Percentiles rank a stretch among this genome's conserved stretches.
Evolutionary conservation across 192 early-diverging fungal species (phyloP).

Genomic region (Dissophora ornata): DNA sequence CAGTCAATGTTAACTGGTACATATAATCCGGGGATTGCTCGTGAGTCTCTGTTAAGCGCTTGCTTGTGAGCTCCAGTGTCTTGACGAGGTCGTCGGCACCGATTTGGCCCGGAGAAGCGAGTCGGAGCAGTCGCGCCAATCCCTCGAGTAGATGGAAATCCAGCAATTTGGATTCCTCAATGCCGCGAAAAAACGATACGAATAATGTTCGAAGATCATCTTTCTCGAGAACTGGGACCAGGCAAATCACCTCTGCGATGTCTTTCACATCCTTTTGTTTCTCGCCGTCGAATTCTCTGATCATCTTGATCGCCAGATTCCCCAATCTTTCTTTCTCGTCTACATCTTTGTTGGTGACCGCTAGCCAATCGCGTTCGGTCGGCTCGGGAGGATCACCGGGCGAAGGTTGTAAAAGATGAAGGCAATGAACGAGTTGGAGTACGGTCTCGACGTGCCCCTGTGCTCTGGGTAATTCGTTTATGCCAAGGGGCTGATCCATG

Average conservation of each 20-base stretch:
- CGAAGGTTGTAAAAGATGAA: not conserved
- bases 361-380: too few species aligned
- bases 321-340: not conserved
- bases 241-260: not conserved
- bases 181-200: not conserved
- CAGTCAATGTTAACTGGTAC: constrained; percentile 4
- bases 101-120: not conserved
- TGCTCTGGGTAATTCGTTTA: too few species aligned
- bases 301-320: not conserved
- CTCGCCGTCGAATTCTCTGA: not conserved
- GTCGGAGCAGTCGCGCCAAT: not conserved
- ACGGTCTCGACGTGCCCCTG: too few species aligned
- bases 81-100: constrained; percentile 2
- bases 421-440: not conserved
- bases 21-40: not conserved
- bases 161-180: not conserved
- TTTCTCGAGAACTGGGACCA: not conserved
- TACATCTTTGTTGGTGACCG: not conserved
- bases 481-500: too few species aligned
- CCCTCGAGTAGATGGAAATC: not conserved
- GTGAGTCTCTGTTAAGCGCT: not conserved
- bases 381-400: too few species aligned
- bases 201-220: not conserved
- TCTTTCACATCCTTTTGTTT: not conserved
- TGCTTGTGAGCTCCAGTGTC: not conserved